phyloP scores from a whole-genome alignment of 2,329 filamentous ascomycete genomes.

The Phyllosticta capitalensis region DNA sequence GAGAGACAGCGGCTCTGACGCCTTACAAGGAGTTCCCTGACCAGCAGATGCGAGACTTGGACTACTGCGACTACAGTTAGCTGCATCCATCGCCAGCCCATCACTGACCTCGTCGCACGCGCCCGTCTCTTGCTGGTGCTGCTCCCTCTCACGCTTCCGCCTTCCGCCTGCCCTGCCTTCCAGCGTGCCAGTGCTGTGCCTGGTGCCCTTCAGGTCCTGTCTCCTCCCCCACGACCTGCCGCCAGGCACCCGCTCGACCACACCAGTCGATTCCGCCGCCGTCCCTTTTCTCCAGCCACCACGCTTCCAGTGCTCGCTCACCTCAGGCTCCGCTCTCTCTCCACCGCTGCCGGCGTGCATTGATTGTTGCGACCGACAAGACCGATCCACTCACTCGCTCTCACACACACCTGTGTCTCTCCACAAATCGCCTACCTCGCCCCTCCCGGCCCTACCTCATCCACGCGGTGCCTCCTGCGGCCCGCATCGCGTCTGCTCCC shows the following conservation, averaged over 20 bases:
- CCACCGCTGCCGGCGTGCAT: constrained; percentile 2
- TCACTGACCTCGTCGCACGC: neutral
- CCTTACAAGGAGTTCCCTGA: neutral
- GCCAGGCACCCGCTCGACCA: neutral
- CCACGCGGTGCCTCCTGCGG: neutral
- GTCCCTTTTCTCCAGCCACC: neutral
- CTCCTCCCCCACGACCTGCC: neutral
- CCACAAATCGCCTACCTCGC: neutral
- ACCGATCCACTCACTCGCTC: constrained; percentile 1
- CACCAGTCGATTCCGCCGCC: neutral
- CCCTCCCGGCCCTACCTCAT: neutral
- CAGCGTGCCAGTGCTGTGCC: too few relatives aligned
- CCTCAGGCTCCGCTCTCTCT: neutral
- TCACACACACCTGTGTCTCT: neutral
- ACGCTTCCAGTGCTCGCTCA: too few relatives aligned
- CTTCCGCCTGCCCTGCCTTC: neutral
- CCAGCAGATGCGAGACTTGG: neutral
- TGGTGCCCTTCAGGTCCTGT: neutral
- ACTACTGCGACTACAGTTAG: neutral
- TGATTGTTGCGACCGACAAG: constrained; percentile 6
- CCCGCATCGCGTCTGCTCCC: constrained; percentile 3
- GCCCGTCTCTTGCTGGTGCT: neutral
- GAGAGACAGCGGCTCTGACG: neutral
- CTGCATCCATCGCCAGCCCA: neutral
- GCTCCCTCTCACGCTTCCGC: neutral